Evolutionary conservation across 2,329 filamentous ascomycete species (phyloP).

Genomic region (Fusarium irregulare): DNA sequence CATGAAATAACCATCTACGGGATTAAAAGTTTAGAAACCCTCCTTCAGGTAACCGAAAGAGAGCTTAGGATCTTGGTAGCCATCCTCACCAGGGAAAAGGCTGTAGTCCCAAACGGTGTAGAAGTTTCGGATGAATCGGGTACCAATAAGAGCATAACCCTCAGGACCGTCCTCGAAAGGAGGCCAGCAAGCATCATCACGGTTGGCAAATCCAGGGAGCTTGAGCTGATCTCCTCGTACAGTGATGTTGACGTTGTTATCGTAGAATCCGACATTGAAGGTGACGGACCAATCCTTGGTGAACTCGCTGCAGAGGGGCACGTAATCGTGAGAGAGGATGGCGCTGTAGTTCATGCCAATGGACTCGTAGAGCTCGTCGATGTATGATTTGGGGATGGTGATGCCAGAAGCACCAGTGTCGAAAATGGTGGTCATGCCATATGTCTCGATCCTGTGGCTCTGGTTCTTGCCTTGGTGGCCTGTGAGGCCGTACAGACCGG

Average conservation of each 20-base stretch:
- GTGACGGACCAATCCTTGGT: conserved; percentile 51
- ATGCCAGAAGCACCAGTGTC: conserved; percentile 50
- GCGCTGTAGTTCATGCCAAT: conserved; percentile 52
- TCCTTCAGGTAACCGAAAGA: conserved; percentile 44
- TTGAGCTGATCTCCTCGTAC: conserved; percentile 50
- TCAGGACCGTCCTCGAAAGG: conserved; percentile 46
- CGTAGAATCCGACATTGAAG: conserved; percentile 44
- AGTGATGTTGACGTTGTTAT: conserved; percentile 42
- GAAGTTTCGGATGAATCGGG: conserved; percentile 46
- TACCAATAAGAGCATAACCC: conserved; percentile 49
- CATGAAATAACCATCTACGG: neutral
- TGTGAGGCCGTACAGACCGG: conserved; percentile 6
- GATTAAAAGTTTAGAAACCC: neutral
- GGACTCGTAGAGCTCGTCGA: conserved; percentile 47
- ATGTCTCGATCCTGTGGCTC: conserved; percentile 21
- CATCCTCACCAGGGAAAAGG: neutral
- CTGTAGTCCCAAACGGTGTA: conserved; percentile 53
- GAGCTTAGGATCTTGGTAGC: conserved; percentile 19
- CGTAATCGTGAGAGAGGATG: conserved; percentile 43
- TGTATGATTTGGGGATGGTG: conserved; percentile 41
- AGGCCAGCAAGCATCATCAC: conserved; percentile 52
- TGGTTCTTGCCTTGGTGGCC: neutral
- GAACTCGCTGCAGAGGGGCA: conserved; percentile 53
- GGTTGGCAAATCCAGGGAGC: conserved; percentile 49
- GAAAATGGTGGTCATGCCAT: conserved; percentile 43